These are phyloP conservation scores for Nitzschia palea DNA, from an alignment of 108 stramenopile species.

Conservation along the genomic window DNA sequence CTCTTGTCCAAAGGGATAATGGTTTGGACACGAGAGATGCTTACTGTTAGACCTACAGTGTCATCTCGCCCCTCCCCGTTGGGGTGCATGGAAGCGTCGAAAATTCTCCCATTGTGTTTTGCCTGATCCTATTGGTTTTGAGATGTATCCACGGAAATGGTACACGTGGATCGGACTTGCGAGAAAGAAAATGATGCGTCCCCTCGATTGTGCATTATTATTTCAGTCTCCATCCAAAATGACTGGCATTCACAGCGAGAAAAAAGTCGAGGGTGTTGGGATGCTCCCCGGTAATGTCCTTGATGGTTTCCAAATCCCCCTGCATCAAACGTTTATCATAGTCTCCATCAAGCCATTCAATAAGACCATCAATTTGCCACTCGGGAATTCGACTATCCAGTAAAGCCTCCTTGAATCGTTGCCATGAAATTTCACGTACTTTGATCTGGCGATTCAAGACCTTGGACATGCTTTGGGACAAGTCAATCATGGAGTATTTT, in stretches of 20 bases:
- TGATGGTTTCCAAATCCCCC: background rate
- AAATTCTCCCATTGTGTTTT: too few relatives aligned
- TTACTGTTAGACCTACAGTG: too few relatives aligned
- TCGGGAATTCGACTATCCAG: constrained; percentile 3
- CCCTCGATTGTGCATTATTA: too few relatives aligned
- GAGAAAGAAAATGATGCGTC: too few relatives aligned
- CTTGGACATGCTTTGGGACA: constrained; percentile 11
- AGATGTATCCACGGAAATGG: too few relatives aligned
- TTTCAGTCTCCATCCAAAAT: constrained; percentile 13
- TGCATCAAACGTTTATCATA: background rate
- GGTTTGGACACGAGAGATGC: too few relatives aligned
- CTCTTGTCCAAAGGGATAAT: too few relatives aligned
- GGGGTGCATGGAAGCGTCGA: too few relatives aligned
- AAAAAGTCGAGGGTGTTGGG: constrained; percentile 3
- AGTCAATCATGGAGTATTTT: constrained; percentile 21
- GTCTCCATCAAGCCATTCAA: constrained; percentile 18
- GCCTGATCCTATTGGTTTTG: too few relatives aligned
- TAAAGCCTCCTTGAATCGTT: constrained; percentile 5
- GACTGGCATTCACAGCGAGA: constrained; percentile 4
- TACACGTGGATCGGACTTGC: too few relatives aligned
- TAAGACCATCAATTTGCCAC: constrained; percentile 32
- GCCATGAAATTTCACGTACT: constrained; percentile 9
- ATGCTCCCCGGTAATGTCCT: constrained; percentile 8
- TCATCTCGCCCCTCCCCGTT: too few relatives aligned
- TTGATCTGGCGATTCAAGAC: constrained; percentile 1